Percentiles rank a stretch among this genome's conserved stretches.
Conservation (phyloP, 2,329 filamentous ascomycete species). For the Diplodia sapinea region DNA sequence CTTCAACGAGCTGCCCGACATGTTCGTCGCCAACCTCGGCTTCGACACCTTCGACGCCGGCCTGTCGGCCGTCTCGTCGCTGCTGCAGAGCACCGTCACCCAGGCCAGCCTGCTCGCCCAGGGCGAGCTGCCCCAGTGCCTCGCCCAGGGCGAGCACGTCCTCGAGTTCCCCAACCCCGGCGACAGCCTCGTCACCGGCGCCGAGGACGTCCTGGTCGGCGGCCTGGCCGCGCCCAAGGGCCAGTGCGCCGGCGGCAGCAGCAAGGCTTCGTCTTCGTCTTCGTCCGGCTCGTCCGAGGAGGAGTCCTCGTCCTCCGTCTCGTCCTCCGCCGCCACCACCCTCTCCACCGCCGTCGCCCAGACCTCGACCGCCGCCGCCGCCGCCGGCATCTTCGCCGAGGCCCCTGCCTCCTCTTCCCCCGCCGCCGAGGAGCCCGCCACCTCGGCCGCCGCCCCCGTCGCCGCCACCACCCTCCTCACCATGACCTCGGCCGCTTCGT, state of each 20-base stretch:
- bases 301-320: conserved; percentile 33
- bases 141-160: conserved; percentile 4
- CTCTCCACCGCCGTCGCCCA: conserved; percentile 33
- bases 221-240: conserved; percentile 7
- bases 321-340: conserved; percentile 36
- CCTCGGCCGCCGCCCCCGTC: neutral
- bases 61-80: neutral
- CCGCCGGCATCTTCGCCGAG: conserved; percentile 9
- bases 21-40: conserved; percentile 74
- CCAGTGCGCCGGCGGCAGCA: conserved; percentile 12
- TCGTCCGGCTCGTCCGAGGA: neutral
- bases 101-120: neutral
- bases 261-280: neutral
- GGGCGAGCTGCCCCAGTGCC: conserved; percentile 2
- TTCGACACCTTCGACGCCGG: neutral
- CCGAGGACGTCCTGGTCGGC: neutral
- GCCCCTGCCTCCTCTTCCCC: neutral
- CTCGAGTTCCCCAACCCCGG: conserved; percentile 67
- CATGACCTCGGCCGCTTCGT: no score
- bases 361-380: conserved; percentile 14
- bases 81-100: conserved; percentile 7
- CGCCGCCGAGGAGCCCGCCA: neutral
- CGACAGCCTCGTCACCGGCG: conserved; percentile 51
- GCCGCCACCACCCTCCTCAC: conserved; percentile 36
- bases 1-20: conserved; percentile 69